Percentiles rank a stretch among this genome's conserved stretches.
Conservation (phyloP, 106 monocot genomes). For the Dendrobium huoshanense region DNA sequence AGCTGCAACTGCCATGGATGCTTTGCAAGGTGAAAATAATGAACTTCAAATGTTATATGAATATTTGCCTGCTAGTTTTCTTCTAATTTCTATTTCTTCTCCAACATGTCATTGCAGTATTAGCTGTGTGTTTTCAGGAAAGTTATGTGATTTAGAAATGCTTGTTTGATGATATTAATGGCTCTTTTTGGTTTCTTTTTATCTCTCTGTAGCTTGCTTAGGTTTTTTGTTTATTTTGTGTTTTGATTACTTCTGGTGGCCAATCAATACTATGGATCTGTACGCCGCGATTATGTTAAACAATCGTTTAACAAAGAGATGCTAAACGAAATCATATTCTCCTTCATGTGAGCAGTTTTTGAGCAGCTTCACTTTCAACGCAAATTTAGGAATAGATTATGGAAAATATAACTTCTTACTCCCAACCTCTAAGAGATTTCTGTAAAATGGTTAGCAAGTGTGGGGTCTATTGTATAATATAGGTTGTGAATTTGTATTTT, state of each 20-base stretch:
- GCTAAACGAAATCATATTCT: neutral
- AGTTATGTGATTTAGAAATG: neutral
- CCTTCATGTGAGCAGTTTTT: neutral
- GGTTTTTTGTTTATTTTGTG: neutral
- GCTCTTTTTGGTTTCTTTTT: neutral
- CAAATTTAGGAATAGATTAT: neutral
- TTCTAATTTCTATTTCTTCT: neutral
- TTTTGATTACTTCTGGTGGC: neutral
- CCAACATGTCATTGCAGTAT: neutral
- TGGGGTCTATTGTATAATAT: neutral
- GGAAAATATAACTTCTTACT: neutral
- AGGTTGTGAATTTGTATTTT: neutral
- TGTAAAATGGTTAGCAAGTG: neutral
- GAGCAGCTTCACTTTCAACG: neutral
- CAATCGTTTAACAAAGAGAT: too few relatives aligned
- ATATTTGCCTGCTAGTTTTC: neutral
- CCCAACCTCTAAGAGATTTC: neutral
- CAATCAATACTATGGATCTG: neutral
- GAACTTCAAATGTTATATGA: neutral
- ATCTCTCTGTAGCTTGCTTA: neutral
- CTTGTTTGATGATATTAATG: neutral
- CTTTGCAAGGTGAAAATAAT: slow-evolving; percentile 37
- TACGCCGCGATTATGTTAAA: too few relatives aligned
- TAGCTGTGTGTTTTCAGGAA: neutral
- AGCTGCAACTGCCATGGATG: slow-evolving; percentile 35